Conservation (phyloP, 805 yeast genomes). For the Nakazawaea sp. region DNA sequence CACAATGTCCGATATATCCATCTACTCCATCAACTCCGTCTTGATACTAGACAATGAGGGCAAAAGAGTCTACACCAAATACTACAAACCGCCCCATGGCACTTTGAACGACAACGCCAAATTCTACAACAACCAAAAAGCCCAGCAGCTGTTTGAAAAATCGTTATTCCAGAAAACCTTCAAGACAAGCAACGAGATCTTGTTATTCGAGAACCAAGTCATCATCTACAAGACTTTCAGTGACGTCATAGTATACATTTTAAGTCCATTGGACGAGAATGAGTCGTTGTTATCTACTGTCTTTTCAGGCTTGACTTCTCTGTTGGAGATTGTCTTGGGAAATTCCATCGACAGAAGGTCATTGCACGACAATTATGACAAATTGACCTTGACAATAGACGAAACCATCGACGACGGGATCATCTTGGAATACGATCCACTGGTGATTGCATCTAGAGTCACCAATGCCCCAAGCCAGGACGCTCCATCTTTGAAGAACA, state of each 20-base stretch:
- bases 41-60: conserved; percentile 80
- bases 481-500: conserved; percentile 42
- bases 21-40: conserved; percentile 78
- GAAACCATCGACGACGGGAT: conserved; percentile 93
- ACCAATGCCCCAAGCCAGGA: conserved; percentile 81
- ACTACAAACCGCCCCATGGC: conserved; percentile 63
- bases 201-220: conserved; percentile 70
- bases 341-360: conserved; percentile 71
- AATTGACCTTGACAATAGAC: conserved; percentile 80
- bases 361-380: conserved; percentile 76
- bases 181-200: conserved; percentile 73
- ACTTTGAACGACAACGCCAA: conserved; percentile 24
- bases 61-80: conserved; percentile 74
- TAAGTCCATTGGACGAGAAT: conserved; percentile 77
- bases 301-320: conserved; percentile 71
- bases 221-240: conserved; percentile 82
- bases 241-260: conserved; percentile 65
- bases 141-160: conserved; percentile 74
- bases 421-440: conserved; percentile 83
- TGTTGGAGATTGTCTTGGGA: conserved; percentile 69
- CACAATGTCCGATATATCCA: conserved; percentile 47
- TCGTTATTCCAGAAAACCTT: conserved; percentile 67
- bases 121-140: conserved; percentile 29
- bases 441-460: conserved; percentile 82
- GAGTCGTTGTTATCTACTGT: conserved; percentile 75